Evolutionary conservation across 345 rosid genomes (phyloP).

Genomic region (Populus tremula): DNA sequence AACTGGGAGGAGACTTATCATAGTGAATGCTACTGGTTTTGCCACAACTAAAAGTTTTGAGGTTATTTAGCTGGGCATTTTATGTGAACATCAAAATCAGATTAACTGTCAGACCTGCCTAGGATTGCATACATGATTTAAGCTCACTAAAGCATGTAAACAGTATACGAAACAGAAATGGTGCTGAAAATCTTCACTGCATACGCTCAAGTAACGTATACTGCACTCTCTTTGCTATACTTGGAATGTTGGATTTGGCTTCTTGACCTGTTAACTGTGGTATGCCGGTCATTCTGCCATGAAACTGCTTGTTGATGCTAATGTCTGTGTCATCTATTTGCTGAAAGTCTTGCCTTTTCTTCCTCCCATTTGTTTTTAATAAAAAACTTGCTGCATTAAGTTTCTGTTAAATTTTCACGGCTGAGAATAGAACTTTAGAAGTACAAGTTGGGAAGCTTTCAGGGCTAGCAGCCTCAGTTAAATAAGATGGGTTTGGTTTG

Average conservation of each 20-base stretch:
- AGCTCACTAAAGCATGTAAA: background rate
- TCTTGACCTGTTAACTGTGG: too few relatives aligned
- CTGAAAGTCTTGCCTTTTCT: too few relatives aligned
- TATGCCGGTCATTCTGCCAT: too few relatives aligned
- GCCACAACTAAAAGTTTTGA: background rate
- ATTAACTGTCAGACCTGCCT: background rate
- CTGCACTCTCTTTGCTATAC: too few relatives aligned
- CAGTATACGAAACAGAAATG: background rate
- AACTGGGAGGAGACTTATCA: slow-evolving; percentile 16
- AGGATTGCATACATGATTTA: background rate
- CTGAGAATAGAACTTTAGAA: background rate
- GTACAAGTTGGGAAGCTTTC: background rate
- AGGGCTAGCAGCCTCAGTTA: background rate
- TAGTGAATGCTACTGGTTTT: background rate
- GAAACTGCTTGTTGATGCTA: too few relatives aligned
- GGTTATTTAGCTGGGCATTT: background rate
- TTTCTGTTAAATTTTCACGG: too few relatives aligned
- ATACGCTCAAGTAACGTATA: too few relatives aligned
- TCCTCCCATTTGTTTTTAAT: too few relatives aligned
- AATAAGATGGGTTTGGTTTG: too few relatives aligned
- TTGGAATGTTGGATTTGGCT: too few relatives aligned
- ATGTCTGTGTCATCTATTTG: too few relatives aligned
- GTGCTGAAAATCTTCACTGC: background rate
- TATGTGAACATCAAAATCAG: background rate
- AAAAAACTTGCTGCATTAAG: too few relatives aligned